Evolutionary conservation across 495 filamentous ascomycete genomes (phyloP), one percentile per base, ranked within the genome.

Genomic region (Lentithecium fluviatile): DNA sequence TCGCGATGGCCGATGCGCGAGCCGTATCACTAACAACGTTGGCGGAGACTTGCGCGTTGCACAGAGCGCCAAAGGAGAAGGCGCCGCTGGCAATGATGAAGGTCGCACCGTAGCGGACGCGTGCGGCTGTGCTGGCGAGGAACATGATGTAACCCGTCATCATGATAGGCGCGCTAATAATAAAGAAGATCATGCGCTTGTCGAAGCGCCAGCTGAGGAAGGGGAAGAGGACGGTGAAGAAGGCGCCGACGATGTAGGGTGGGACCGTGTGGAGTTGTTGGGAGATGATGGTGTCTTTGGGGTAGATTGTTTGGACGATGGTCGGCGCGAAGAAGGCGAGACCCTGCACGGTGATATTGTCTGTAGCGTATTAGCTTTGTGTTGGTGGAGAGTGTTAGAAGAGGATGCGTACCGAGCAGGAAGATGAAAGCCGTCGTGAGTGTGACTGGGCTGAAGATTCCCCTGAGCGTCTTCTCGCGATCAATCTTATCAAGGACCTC

Each of bases 141-240:
- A 89, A 89, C 76, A 90, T 85, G 71, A 83, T 81, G 75, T 89
- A 90, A 3, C 87, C 88, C 26, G 78, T 71, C 74, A 90, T 85
- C 57, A 83, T 80, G 7, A 89, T 62, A 60, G 80, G 79, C 0
- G 78, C 72, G 21, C 68, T 54, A 26, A 75, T 40, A 47, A 82
- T 70, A 69, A 80, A 77, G 66, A 78, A 79, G 29, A 77, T 56
- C 42, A 74, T 56, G 37, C 81, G 81, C 1, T 70, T 73, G 64
- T 89, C 85, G 36, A 80, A 66, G 13, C 76, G 71, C 80, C 82
- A 85, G 69, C 79, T 83, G 23, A 88, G 70, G 57, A 80, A 78
- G 0, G 86, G 83, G 48, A 89, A 74, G 6, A 82, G 58, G 1
- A 90, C 53, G 4, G 82, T 84, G 75, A 88, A 87, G 68, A 87